Percentiles rank a stretch among this genome's conserved stretches.
Evolutionary conservation across 768 basidiomycete species (phyloP).

Genomic region (Coprinellus aureogranulatus): DNA sequence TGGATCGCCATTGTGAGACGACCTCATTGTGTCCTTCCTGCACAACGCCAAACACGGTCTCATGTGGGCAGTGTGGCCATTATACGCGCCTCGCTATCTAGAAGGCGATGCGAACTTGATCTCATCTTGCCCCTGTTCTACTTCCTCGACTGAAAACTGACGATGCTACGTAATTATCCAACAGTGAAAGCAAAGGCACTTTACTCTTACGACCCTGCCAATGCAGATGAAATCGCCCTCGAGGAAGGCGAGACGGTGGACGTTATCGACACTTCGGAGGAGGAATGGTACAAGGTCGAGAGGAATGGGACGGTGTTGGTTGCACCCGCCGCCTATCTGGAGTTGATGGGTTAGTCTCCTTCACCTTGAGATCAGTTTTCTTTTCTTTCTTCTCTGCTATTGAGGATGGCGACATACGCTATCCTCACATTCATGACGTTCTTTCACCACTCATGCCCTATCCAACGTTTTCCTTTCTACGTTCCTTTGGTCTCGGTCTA

Average conservation of each 20-base stretch:
- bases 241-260: slow-evolving; percentile 73
- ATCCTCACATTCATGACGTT: slow-evolving; percentile 18
- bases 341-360: slow-evolving; percentile 84
- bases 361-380: slow-evolving; percentile 20
- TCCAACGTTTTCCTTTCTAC: slow-evolving; percentile 5
- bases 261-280: slow-evolving; percentile 80
- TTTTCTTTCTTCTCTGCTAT: slow-evolving; percentile 1
- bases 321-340: slow-evolving; percentile 90
- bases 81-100: too few relatives aligned
- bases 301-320: slow-evolving; percentile 81
- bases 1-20: too few relatives aligned
- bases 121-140: background rate
- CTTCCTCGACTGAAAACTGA: background rate
- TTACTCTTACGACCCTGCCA: slow-evolving; percentile 70
- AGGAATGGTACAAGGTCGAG: slow-evolving; percentile 97
- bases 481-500: slow-evolving; percentile 6
- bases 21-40: too few relatives aligned
- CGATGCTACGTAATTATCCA: slow-evolving; percentile 1
- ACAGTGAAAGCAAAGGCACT: slow-evolving; percentile 73
- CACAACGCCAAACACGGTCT: too few relatives aligned
- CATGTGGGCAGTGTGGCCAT: too few relatives aligned
- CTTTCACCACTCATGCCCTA: background rate
- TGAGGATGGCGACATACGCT: slow-evolving; percentile 58
- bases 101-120: too few relatives aligned
- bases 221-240: slow-evolving; percentile 83